These are phyloP conservation scores for Eurotiales sp. DNA, from an alignment of 2,329 filamentous ascomycete genomes.

Conservation along the genomic window DNA sequence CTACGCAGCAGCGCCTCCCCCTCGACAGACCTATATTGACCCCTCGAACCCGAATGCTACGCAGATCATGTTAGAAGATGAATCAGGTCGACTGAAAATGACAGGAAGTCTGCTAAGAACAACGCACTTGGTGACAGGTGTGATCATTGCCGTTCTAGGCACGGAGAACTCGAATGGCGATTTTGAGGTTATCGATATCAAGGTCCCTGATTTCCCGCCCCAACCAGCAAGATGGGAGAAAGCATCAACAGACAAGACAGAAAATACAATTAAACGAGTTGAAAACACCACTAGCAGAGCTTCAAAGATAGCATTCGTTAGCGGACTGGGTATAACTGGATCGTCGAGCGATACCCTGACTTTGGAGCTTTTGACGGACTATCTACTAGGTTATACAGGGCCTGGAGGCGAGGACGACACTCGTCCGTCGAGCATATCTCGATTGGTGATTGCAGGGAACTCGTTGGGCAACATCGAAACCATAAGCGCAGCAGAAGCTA, in stretches of 20 bases:
- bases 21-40: slow-evolving; percentile 71
- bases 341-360: slow-evolving; percentile 69
- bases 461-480: slow-evolving; percentile 58
- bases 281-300: slow-evolving; percentile 47
- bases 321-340: slow-evolving; percentile 79
- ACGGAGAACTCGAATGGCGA: slow-evolving; percentile 90
- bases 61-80: slow-evolving; percentile 85
- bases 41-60: slow-evolving; percentile 44
- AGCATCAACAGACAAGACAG: slow-evolving; percentile 39
- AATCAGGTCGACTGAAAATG: slow-evolving; percentile 81
- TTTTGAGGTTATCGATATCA: slow-evolving; percentile 86
- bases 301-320: slow-evolving; percentile 79
- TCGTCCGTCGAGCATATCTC: slow-evolving; percentile 59
- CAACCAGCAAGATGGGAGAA: slow-evolving; percentile 79
- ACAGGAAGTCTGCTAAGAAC: slow-evolving; percentile 66
- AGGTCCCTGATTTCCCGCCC: slow-evolving; percentile 78
- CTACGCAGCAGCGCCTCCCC: slow-evolving; percentile 80
- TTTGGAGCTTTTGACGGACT: slow-evolving; percentile 77
- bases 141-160: slow-evolving; percentile 89
- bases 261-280: slow-evolving; percentile 33
- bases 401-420: slow-evolving; percentile 48
- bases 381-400: slow-evolving; percentile 76
- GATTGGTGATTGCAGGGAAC: slow-evolving; percentile 88
- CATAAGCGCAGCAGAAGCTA: slow-evolving; percentile 28
- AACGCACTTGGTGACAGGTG: slow-evolving; percentile 80